A percentile compares a stretch with the other conserved stretches of the same genome.
Conservation (phyloP, 129 eudicot genomes). For the Tagetes erecta region DNA sequence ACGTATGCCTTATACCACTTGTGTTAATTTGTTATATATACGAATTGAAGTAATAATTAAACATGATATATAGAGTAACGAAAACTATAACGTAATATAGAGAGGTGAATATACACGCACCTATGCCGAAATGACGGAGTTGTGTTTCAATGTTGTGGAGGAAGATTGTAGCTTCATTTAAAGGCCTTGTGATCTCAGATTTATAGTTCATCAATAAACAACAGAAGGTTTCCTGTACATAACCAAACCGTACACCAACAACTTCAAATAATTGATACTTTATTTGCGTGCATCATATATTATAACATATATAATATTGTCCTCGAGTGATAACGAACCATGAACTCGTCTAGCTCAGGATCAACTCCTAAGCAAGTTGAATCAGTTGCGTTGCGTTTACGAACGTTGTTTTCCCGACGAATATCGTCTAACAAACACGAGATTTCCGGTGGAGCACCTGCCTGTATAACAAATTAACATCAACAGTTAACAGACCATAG, state of each 20-base stretch:
- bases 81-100: too few relatives aligned
- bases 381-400: conserved; percentile 38
- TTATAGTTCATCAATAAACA: conserved; percentile 71
- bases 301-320: too few relatives aligned
- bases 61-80: too few relatives aligned
- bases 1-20: background rate
- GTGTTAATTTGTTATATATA: background rate
- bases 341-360: conserved; percentile 93
- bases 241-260: background rate
- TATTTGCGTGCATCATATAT: too few relatives aligned
- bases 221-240: conserved; percentile 67
- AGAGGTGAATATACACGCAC: conserved; percentile 18
- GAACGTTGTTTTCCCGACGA: conserved; percentile 50
- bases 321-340: conserved; percentile 44
- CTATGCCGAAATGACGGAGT: conserved; percentile 71
- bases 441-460: conserved; percentile 91
- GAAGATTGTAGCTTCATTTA: conserved; percentile 80
- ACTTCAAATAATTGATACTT: background rate
- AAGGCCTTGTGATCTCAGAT: conserved; percentile 83
- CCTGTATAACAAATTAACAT: conserved; percentile 37
- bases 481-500: background rate
- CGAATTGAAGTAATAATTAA: too few relatives aligned
- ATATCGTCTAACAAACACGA: conserved; percentile 70
- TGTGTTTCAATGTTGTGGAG: conserved; percentile 68
- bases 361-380: conserved; percentile 62